These are phyloP conservation scores for Aureobasidium lini DNA, from an alignment of 2,329 filamentous ascomycete genomes.

Conservation along the genomic window DNA sequence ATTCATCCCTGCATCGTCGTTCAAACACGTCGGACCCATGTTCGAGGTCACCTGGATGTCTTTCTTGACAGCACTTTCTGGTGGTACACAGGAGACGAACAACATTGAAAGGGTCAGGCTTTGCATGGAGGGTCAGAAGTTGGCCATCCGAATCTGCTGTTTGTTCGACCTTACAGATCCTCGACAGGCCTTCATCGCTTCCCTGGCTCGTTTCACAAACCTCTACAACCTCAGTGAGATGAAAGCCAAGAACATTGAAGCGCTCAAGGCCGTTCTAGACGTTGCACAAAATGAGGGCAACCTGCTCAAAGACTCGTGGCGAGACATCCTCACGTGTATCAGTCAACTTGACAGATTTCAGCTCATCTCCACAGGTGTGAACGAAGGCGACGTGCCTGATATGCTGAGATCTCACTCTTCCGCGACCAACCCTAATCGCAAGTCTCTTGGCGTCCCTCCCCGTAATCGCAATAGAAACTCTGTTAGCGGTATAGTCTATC, in stretches of 20 bases:
- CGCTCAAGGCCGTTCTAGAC: conserved; percentile 82
- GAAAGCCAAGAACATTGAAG: conserved; percentile 92
- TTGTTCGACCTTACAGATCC: conserved; percentile 91
- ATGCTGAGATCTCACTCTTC: conserved; percentile 60
- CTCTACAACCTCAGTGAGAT: conserved; percentile 94
- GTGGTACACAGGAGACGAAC: conserved; percentile 85
- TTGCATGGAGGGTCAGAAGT: conserved; percentile 90
- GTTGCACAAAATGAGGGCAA: conserved; percentile 92
- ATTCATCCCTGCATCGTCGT: conserved; percentile 89
- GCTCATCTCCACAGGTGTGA: conserved; percentile 87
- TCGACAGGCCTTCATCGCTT: conserved; percentile 87
- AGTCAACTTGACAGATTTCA: conserved; percentile 94
- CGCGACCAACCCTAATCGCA: conserved; percentile 46
- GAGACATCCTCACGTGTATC: conserved; percentile 89
- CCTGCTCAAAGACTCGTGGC: conserved; percentile 81
- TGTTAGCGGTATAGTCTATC: conserved; percentile 41
- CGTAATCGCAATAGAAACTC: conserved; percentile 40
- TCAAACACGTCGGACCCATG: conserved; percentile 94
- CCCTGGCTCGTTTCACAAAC: conserved; percentile 87
- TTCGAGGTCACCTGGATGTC: conserved; percentile 99
- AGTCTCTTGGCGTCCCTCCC: conserved; percentile 56
- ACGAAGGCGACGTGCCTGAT: conserved; percentile 86
- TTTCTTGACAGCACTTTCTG: conserved; percentile 88
- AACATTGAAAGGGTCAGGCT: conserved; percentile 87
- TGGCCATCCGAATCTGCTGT: conserved; percentile 88